phyloP scores from a whole-genome alignment of 164 flowering plant genomes.

The Chimonanthus praecox region DNA sequence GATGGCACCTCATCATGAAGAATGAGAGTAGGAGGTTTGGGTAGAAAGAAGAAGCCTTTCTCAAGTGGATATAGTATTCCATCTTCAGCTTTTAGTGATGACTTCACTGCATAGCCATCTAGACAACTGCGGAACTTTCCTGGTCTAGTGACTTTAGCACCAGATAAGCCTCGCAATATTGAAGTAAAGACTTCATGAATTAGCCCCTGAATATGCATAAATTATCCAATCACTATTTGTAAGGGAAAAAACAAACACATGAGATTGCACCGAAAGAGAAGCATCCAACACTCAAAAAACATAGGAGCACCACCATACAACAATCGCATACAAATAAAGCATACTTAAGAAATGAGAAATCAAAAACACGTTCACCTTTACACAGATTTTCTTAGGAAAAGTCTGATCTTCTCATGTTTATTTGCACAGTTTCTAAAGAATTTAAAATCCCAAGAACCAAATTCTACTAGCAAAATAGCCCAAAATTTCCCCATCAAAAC shows the following conservation, averaged over 20 bases:
- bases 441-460: too few species aligned
- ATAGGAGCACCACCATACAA: not conserved
- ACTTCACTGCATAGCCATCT: slow-evolving; percentile 97
- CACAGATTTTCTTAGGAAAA: too few species aligned
- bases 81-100: slow-evolving; percentile 98
- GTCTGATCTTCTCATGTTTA: too few species aligned
- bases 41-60: slow-evolving; percentile 93
- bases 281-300: not conserved
- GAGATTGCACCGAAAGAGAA: not conserved
- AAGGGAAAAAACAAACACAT: not conserved
- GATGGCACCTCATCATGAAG: slow-evolving; percentile 80
- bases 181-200: slow-evolving; percentile 87
- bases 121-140: slow-evolving; percentile 94
- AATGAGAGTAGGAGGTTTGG: slow-evolving; percentile 98
- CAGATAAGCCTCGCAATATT: slow-evolving; percentile 87
- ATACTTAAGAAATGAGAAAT: too few species aligned
- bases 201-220: slow-evolving; percentile 57
- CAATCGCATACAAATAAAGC: not conserved
- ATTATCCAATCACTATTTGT: not conserved
- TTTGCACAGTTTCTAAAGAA: too few species aligned
- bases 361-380: too few species aligned
- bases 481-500: too few species aligned
- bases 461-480: too few species aligned
- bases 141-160: slow-evolving; percentile 87
- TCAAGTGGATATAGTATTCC: slow-evolving; percentile 94